phyloP scores from a whole-genome alignment of 2,329 filamentous ascomycete species.

The Colletotrichum graminicola region DNA sequence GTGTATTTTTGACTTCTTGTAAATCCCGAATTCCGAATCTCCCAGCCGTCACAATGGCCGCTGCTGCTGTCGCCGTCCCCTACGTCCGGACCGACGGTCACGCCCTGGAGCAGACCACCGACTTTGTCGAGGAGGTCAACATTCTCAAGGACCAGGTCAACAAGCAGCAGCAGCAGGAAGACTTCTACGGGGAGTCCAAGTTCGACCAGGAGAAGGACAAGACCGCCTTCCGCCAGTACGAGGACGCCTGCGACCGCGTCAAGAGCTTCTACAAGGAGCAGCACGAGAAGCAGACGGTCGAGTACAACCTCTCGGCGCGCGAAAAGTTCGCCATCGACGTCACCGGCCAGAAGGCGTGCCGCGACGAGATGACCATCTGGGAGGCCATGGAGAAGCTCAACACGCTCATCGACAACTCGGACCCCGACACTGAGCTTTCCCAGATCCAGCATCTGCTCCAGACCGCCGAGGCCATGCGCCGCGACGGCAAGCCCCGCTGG shows the following conservation, averaged over 20 bases:
- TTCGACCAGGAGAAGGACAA: constrained; percentile 85
- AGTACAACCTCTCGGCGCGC: constrained; percentile 87
- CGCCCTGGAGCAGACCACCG: constrained; percentile 59
- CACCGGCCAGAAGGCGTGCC: constrained; percentile 70
- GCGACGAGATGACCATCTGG: constrained; percentile 86
- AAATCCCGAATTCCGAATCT: not conserved
- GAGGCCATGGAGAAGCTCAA: constrained; percentile 93
- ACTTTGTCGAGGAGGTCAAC: constrained; percentile 68
- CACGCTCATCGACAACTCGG: constrained; percentile 89
- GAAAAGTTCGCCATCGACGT: constrained; percentile 61
- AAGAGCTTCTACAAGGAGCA: constrained; percentile 87
- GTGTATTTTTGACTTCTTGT: not conserved
- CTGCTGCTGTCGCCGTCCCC: constrained; percentile 31
- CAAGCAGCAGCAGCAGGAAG: constrained; percentile 26
- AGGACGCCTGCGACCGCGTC: constrained; percentile 84
- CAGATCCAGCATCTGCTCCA: constrained; percentile 94
- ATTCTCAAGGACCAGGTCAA: constrained; percentile 57
- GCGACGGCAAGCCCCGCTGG: constrained; percentile 85
- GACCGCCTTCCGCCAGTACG: constrained; percentile 84
- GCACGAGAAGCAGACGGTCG: constrained; percentile 79
- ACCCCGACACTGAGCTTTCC: constrained; percentile 87
- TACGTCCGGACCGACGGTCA: constrained; percentile 43
- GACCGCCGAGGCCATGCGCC: constrained; percentile 88
- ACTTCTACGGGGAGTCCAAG: constrained; percentile 64
- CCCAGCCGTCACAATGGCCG: constrained; percentile 34